Evolutionary conservation across 176 grass and related monocot species (phyloP).

Genomic region (Metroxylon sagu): DNA sequence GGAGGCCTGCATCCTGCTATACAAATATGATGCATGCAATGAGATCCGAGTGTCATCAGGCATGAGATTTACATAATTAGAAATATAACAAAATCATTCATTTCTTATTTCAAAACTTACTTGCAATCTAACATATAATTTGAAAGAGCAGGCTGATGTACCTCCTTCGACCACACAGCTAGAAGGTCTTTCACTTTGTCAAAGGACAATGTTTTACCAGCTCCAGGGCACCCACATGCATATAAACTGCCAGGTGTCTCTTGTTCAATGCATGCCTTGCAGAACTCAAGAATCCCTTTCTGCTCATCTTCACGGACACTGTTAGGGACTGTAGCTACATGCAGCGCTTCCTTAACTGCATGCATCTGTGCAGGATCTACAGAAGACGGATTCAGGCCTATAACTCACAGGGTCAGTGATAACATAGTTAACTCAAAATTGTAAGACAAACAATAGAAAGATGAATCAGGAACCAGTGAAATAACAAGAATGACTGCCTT

Average conservation of each 20-base stretch:
- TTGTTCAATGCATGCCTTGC: conserved; percentile 41
- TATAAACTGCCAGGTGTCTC: conserved; percentile 66
- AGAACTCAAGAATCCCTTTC: conserved; percentile 62
- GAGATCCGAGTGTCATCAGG: no score
- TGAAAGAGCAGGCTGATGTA: conserved; percentile 7
- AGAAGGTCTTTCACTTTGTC: conserved; percentile 55
- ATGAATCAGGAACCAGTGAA: no score
- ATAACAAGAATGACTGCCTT: no score
- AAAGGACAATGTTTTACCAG: conserved; percentile 82
- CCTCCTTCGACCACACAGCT: conserved; percentile 52
- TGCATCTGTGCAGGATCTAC: conserved; percentile 69
- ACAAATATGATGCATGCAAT: no score
- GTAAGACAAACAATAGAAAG: conserved; percentile 1
- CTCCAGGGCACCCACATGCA: conserved; percentile 71
- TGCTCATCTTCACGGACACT: conserved; percentile 60
- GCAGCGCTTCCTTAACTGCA: conserved; percentile 70
- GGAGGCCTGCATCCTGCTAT: no score
- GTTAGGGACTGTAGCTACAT: conserved; percentile 52
- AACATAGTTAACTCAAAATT: neutral
- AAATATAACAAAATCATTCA: conserved; percentile 4
- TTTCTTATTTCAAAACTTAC: no score
- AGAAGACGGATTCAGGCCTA: neutral
- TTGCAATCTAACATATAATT: no score
- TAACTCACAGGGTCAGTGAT: conserved; percentile 4
- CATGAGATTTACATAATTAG: neutral